Evolutionary conservation across 2,329 filamentous ascomycete genomes (phyloP).

Genomic region (Scorias spongiosa): DNA sequence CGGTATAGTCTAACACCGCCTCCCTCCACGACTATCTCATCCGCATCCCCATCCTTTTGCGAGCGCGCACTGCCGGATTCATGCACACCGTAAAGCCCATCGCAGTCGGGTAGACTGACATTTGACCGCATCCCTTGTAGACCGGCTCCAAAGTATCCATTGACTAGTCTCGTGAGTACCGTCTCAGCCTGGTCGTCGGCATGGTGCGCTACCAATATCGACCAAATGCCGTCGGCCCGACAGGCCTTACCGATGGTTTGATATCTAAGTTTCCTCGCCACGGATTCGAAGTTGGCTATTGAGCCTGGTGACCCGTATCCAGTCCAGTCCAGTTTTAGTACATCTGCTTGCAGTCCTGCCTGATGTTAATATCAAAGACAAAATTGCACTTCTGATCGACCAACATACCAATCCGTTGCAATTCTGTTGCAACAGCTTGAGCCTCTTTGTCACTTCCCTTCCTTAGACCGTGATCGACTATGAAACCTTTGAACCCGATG

Average conservation of each 20-base stretch:
- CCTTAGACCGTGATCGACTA: slow-evolving; percentile 48
- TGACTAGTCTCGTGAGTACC: slow-evolving; percentile 59
- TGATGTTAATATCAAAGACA: neutral
- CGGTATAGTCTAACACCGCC: slow-evolving; percentile 54
- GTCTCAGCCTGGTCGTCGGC: slow-evolving; percentile 86
- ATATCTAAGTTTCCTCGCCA: slow-evolving; percentile 62
- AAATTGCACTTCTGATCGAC: neutral
- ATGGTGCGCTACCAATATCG: slow-evolving; percentile 72
- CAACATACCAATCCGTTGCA: slow-evolving; percentile 10
- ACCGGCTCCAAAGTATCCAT: slow-evolving; percentile 53
- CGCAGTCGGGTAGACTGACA: slow-evolving; percentile 60
- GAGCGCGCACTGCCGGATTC: slow-evolving; percentile 16
- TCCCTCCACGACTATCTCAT: slow-evolving; percentile 32
- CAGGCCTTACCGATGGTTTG: slow-evolving; percentile 51
- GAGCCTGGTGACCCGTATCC: slow-evolving; percentile 23
- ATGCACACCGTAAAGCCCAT: slow-evolving; percentile 56
- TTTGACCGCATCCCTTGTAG: slow-evolving; percentile 26
- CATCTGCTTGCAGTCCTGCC: slow-evolving; percentile 5
- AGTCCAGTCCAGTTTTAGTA: slow-evolving; percentile 25
- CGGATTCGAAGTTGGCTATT: slow-evolving; percentile 56
- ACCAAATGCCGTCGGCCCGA: slow-evolving; percentile 32
- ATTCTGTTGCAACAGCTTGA: slow-evolving; percentile 27
- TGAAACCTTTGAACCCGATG: slow-evolving; percentile 35
- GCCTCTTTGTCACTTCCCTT: slow-evolving; percentile 41
- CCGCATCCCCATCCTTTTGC: neutral